Conservation (phyloP, 768 basidiomycete genomes). For the Rhodosporidiobolus sp. region DNA sequence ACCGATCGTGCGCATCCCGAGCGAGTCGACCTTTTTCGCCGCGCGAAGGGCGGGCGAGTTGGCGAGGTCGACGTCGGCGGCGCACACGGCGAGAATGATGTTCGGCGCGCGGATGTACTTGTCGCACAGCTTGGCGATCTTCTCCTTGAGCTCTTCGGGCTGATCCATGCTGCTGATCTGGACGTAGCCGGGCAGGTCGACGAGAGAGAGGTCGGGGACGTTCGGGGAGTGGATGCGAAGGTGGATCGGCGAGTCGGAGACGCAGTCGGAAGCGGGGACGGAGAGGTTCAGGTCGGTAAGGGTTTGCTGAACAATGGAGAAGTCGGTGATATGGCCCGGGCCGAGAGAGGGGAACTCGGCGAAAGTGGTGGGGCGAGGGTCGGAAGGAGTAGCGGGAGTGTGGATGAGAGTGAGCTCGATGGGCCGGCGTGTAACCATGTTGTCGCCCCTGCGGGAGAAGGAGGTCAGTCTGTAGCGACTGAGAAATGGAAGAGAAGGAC, state of each 20-base stretch:
- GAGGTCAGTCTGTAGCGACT: constrained; percentile 5
- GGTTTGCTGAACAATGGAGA: constrained; percentile 84
- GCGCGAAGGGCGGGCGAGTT: constrained; percentile 94
- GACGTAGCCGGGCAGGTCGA: constrained; percentile 95
- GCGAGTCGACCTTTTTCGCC: constrained; percentile 86
- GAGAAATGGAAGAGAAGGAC: constrained; percentile 47
- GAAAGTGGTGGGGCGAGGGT: constrained; percentile 64
- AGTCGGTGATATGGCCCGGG: constrained; percentile 78
- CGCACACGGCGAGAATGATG: constrained; percentile 96
- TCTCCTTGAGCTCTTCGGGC: constrained; percentile 88
- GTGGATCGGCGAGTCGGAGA: constrained; percentile 93
- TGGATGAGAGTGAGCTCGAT: constrained; percentile 97
- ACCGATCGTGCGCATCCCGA: constrained; percentile 92
- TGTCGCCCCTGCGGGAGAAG: constrained; percentile 69
- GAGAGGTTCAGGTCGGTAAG: constrained; percentile 92
- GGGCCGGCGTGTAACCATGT: constrained; percentile 98
- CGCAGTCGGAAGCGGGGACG: constrained; percentile 81
- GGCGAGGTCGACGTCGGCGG: constrained; percentile 96
- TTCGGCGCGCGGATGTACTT: constrained; percentile 99
- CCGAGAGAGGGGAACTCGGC: constrained; percentile 91
- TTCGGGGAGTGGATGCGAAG: constrained; percentile 92
- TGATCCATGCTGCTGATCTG: constrained; percentile 94
- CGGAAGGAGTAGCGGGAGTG: constrained; percentile 64
- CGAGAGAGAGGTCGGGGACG: constrained; percentile 94
- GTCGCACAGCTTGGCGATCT: constrained; percentile 83